Percentiles rank a stretch among this genome's conserved stretches.
Conservation (phyloP, 2,329 filamentous ascomycete genomes). For the Stemphylium lycopersici region DNA sequence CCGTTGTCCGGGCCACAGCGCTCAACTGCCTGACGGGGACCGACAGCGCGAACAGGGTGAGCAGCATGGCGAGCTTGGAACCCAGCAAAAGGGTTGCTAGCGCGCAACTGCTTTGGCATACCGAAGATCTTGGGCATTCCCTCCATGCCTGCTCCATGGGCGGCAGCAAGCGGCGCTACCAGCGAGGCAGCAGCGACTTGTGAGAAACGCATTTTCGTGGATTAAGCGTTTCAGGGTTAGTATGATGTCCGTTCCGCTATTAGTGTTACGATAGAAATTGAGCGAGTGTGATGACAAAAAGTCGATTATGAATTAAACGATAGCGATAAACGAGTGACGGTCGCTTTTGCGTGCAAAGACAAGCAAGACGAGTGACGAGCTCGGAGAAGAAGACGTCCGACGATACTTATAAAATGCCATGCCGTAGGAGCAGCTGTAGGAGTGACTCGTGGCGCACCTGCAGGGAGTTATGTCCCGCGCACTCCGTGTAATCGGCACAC, state of each 20-base stretch:
- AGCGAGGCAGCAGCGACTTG: slow-evolving; percentile 34
- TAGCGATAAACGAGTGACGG: slow-evolving; percentile 33
- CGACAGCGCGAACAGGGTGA: slow-evolving; percentile 19
- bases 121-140: slow-evolving; percentile 44
- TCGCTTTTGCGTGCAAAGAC: slow-evolving; percentile 29
- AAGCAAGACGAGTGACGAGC: slow-evolving; percentile 28
- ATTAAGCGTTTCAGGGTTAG: background rate
- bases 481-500: slow-evolving; percentile 20
- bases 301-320: slow-evolving; percentile 25
- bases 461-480: slow-evolving; percentile 24
- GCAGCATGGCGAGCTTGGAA: slow-evolving; percentile 25
- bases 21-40: slow-evolving; percentile 36
- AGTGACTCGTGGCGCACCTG: slow-evolving; percentile 25
- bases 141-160: slow-evolving; percentile 31
- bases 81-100: slow-evolving; percentile 34
- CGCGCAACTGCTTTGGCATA: slow-evolving; percentile 38
- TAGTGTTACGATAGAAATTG: background rate
- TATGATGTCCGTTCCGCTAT: too few species aligned
- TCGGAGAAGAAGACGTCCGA: slow-evolving; percentile 4
- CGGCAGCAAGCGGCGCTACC: slow-evolving; percentile 40
- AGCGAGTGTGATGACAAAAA: slow-evolving; percentile 25
- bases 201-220: slow-evolving; percentile 38
- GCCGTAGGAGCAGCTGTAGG: slow-evolving; percentile 10
- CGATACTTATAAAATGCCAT: slow-evolving; percentile 29
- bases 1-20: slow-evolving; percentile 36